These are phyloP conservation scores for Suillus subalutaceus DNA, from an alignment of 768 basidiomycete genomes.

Conservation along the genomic window DNA sequence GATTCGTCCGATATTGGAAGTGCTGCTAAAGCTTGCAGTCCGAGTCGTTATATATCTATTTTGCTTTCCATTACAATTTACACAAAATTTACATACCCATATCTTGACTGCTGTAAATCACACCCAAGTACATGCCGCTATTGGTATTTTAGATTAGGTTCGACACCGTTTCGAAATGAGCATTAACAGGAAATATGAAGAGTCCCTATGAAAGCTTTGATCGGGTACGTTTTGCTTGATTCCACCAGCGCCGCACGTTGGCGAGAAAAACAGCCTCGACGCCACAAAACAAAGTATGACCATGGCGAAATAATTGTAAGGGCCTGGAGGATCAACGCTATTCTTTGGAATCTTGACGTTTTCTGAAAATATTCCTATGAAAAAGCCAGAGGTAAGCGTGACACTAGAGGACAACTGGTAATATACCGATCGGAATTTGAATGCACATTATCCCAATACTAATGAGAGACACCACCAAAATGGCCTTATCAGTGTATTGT, in stretches of 20 bases:
- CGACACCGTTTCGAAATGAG: background rate
- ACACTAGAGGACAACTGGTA: background rate
- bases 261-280: conserved; percentile 47
- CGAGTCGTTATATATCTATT: background rate
- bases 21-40: background rate
- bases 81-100: background rate
- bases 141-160: conserved; percentile 1
- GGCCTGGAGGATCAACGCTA: conserved; percentile 30
- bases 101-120: background rate
- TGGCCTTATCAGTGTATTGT: conserved; percentile 62
- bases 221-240: conserved; percentile 48
- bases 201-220: conserved; percentile 7
- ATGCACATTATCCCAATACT: conserved; percentile 68
- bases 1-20: background rate
- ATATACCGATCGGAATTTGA: conserved; percentile 60
- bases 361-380: conserved; percentile 63
- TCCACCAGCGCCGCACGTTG: conserved; percentile 68
- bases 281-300: conserved; percentile 49
- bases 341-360: conserved; percentile 72
- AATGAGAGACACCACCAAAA: conserved; percentile 69
- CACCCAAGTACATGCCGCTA: background rate
- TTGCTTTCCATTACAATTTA: background rate
- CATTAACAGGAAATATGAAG: background rate
- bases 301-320: conserved; percentile 57
- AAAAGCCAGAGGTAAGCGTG: background rate